Evolutionary conservation across 805 yeast genomes (phyloP).

Genomic region (Limtongozyma cylindracea): DNA sequence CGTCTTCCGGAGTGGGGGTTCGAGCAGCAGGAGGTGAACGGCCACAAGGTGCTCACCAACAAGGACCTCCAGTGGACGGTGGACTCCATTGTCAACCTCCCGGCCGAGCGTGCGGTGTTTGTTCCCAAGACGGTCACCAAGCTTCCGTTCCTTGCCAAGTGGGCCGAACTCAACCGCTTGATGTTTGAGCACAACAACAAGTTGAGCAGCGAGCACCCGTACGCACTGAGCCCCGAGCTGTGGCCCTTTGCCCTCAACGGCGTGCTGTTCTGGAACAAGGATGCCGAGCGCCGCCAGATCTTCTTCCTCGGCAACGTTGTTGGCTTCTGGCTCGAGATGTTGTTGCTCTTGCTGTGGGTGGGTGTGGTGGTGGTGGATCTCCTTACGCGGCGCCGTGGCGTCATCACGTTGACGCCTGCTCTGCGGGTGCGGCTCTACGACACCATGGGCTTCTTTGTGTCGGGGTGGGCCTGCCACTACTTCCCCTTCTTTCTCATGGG

Average conservation of each 20-base stretch:
- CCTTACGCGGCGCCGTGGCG: slow-evolving; percentile 49
- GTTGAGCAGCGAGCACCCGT: slow-evolving; percentile 75
- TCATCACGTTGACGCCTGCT: slow-evolving; percentile 23
- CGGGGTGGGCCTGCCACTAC: slow-evolving; percentile 78
- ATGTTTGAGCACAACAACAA: slow-evolving; percentile 91
- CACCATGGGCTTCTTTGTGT: slow-evolving; percentile 59
- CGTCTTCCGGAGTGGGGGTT: slow-evolving; percentile 90
- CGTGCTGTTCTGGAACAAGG: slow-evolving; percentile 88
- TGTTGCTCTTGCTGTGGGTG: slow-evolving; percentile 31
- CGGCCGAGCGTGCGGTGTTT: slow-evolving; percentile 23
- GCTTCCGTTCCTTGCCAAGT: slow-evolving; percentile 60
- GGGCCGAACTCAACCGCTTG: slow-evolving; percentile 65
- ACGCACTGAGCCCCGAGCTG: slow-evolving; percentile 71
- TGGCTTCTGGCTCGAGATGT: slow-evolving; percentile 75
- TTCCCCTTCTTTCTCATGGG: slow-evolving; percentile 81
- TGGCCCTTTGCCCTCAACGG: slow-evolving; percentile 88
- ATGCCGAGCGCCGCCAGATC: slow-evolving; percentile 41
- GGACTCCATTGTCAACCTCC: slow-evolving; percentile 39
- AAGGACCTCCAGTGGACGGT: slow-evolving; percentile 49
- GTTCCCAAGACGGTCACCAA: slow-evolving; percentile 36
- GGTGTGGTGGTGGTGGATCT: slow-evolving; percentile 54
- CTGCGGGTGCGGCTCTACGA: slow-evolving; percentile 54
- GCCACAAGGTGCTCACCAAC: slow-evolving; percentile 62
- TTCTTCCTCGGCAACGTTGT: slow-evolving; percentile 75
- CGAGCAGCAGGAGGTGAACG: slow-evolving; percentile 81